These are phyloP conservation scores for Blastobotrys capitulatus DNA, from an alignment of 1,139 yeast species.

Conservation along the genomic window DNA sequence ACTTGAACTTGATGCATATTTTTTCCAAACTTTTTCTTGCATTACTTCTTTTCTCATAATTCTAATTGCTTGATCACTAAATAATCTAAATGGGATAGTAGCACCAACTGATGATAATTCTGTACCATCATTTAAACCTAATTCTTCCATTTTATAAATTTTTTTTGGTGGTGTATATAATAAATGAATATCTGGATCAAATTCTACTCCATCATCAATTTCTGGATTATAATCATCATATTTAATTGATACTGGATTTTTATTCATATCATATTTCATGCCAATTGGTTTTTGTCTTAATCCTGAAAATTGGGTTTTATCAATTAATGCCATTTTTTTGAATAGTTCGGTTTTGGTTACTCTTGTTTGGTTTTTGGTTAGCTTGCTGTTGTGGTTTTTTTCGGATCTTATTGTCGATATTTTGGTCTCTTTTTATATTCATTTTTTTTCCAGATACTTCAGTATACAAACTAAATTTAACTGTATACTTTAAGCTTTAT, in stretches of 20 bases:
- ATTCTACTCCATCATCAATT: background rate
- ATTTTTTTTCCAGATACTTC: no score
- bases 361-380: no score
- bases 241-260: background rate
- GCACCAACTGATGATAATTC: conserved; percentile 4
- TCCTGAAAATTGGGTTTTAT: conserved; percentile 7
- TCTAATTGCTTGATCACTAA: conserved; percentile 4
- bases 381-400: background rate
- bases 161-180: background rate
- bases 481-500: no score
- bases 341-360: no score
- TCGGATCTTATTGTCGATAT: no score
- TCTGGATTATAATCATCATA: background rate
- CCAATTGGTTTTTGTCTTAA: background rate
- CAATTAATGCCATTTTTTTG: conserved; percentile 3
- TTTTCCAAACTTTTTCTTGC: background rate
- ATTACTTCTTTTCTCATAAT: conserved; percentile 1
- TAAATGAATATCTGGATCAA: conserved; percentile 1
- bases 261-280: background rate
- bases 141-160: background rate
- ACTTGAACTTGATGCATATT: background rate
- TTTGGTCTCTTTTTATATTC: no score
- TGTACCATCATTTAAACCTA: conserved; percentile 3
- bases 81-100: conserved; percentile 2
- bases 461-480: no score